These are phyloP conservation scores for Penicillium soppii DNA, from an alignment of 495 filamentous ascomycete genomes.

Conservation along the genomic window DNA sequence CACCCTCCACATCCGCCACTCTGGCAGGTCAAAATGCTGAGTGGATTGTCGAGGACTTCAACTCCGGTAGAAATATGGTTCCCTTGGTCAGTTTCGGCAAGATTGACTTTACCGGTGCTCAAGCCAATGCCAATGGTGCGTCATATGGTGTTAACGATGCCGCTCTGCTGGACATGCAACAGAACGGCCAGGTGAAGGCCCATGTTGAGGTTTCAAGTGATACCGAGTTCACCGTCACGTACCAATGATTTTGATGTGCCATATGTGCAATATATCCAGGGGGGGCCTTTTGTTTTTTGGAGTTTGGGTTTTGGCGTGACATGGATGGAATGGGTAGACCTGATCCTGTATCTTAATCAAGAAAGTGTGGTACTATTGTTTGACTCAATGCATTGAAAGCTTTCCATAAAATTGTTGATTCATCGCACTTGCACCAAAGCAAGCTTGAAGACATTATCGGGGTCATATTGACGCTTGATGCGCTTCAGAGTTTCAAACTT, in stretches of 20 bases:
- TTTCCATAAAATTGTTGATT: not conserved
- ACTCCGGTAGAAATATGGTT: slow-evolving; percentile 44
- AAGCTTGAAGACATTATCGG: slow-evolving; percentile 12
- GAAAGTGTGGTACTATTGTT: not conserved
- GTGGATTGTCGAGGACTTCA: slow-evolving; percentile 68
- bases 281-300: not conserved
- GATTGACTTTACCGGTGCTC: slow-evolving; percentile 48
- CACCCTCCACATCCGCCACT: slow-evolving; percentile 32
- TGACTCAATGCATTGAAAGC: not conserved
- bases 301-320: slow-evolving; percentile 1
- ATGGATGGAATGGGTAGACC: not conserved
- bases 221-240: slow-evolving; percentile 34
- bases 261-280: no score
- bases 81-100: slow-evolving; percentile 54
- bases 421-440: slow-evolving; percentile 5
- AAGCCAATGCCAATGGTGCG: slow-evolving; percentile 30
- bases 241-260: slow-evolving; percentile 15
- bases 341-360: not conserved
- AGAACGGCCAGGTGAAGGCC: slow-evolving; percentile 48
- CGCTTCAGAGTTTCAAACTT: slow-evolving; percentile 4
- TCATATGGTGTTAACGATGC: slow-evolving; percentile 37
- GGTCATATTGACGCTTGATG: slow-evolving; percentile 14
- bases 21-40: slow-evolving; percentile 54
- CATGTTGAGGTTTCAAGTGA: slow-evolving; percentile 40
- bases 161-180: slow-evolving; percentile 53